Evolutionary conservation across 2,329 filamentous ascomycete genomes (phyloP), one percentile per base, ranked within the genome.

Genomic region (Orbilia quercus): DNA sequence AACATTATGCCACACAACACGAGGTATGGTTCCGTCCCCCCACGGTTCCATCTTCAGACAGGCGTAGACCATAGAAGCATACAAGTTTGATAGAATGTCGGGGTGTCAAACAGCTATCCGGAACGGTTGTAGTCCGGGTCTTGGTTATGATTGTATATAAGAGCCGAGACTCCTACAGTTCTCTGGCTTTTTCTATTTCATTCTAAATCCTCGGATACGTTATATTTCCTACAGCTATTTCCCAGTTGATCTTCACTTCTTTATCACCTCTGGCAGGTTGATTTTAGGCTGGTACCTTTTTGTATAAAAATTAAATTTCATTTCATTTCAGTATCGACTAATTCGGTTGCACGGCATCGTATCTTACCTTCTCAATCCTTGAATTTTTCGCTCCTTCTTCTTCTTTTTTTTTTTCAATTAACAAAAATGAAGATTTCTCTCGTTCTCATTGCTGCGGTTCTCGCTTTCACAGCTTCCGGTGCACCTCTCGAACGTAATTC

Each of bases 261-360:
- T 54, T 57, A 64, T 64, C 57, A 47, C 67, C 67, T 72, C 67
- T 72, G 67, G 67, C 54, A 72, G 67, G 67, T 72, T 65, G 63
- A 67, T 67, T 51, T 18, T 51, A 67, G 63, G 63, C 63, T 59
- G 63, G 63, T 59, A 40, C 63, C 50, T 54, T 59, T 25, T 40
- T 40, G 14, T 14, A 4, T 16, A 16, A 16, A 40, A 14, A 14
- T 14, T 40, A 6, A 34, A 6, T 34, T 34, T 34, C 22, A 58
- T 60, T 38, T 48, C 36, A 42, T 57, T 50, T 66, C 20, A 48
- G 51, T 40, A 47, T 42, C 31, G n/a, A n/a, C n/a, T 66, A 16
- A 23, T 66, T 51, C 48, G 25, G 23, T 58, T 65, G 51, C 44
- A 62, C 58, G 58, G 36, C 45, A 62, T 62, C 57, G 25, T 47